Percentiles rank a stretch among this genome's conserved stretches.
Evolutionary conservation across 257 asterid species (phyloP).

Genomic region (Thymus quinquecostatus): DNA sequence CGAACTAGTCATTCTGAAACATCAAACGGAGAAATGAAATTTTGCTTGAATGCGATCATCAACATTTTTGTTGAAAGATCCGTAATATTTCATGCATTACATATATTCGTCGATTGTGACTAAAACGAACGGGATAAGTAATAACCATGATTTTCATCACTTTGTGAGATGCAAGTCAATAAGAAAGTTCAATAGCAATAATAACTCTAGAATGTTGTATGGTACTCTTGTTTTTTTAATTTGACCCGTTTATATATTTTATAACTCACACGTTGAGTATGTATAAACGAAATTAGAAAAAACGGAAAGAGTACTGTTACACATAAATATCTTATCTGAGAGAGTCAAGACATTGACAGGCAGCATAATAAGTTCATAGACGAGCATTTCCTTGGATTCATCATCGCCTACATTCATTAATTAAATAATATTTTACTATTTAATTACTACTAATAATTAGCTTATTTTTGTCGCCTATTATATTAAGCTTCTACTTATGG

Average conservation of each 20-base stretch:
- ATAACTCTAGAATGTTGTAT: too few relatives aligned
- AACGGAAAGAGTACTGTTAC: background rate
- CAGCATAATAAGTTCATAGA: slow-evolving; percentile 20
- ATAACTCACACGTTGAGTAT: too few relatives aligned
- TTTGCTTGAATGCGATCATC: too few relatives aligned
- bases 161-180: background rate
- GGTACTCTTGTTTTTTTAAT: too few relatives aligned
- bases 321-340: background rate
- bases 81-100: too few relatives aligned
- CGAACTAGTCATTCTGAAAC: too few relatives aligned
- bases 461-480: slow-evolving; percentile 1
- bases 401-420: slow-evolving; percentile 24
- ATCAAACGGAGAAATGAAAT: too few relatives aligned
- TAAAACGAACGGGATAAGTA: background rate
- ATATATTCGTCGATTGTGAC: too few relatives aligned
- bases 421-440: background rate
- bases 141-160: background rate
- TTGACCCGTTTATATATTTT: too few relatives aligned
- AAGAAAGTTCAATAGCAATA: background rate
- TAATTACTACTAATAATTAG: background rate
- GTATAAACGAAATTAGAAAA: too few relatives aligned
- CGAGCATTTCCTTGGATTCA: slow-evolving; percentile 42
- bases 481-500: background rate
- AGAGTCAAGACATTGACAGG: slow-evolving; percentile 12
- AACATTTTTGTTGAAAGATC: too few relatives aligned